phyloP scores from a whole-genome alignment of 2,329 filamentous ascomycete genomes.

The Raffaelea deltoideospora region DNA sequence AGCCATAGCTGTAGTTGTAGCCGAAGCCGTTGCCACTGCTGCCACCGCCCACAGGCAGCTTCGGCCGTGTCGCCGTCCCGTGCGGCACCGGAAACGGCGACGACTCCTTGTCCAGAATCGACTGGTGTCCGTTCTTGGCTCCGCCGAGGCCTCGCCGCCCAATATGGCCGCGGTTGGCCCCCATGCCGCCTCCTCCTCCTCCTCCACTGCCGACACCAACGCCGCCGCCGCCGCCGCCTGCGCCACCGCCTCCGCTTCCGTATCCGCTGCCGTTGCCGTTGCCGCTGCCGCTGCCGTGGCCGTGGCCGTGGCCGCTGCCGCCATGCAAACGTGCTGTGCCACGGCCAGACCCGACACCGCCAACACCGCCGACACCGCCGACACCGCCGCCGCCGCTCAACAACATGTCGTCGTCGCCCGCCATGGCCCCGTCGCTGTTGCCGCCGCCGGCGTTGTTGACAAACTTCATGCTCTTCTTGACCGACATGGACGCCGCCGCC shows the following conservation, averaged over 20 bases:
- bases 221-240: too few relatives aligned
- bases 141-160: slow-evolving; percentile 61
- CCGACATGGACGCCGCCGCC: slow-evolving; percentile 36
- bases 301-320: slow-evolving; percentile 37
- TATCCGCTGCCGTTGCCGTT: slow-evolving; percentile 38
- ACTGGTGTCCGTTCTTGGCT: slow-evolving; percentile 49
- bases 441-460: too few relatives aligned
- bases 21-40: slow-evolving; percentile 17
- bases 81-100: slow-evolving; percentile 53
- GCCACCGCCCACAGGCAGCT: slow-evolving; percentile 32
- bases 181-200: slow-evolving; percentile 42
- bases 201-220: slow-evolving; percentile 37
- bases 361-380: too few relatives aligned
- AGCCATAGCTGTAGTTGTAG: too few relatives aligned
- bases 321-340: slow-evolving; percentile 60
- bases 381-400: too few relatives aligned
- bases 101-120: slow-evolving; percentile 64
- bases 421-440: too few relatives aligned
- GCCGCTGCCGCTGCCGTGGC: slow-evolving; percentile 47
- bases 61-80: slow-evolving; percentile 41
- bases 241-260: too few relatives aligned
- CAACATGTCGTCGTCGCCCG: too few relatives aligned
- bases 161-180: slow-evolving; percentile 21
- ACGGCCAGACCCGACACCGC: too few relatives aligned
- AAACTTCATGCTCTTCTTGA: slow-evolving; percentile 95